These are phyloP conservation scores for Leishmania major DNA, from an alignment of 208 protist genomes.

Conservation along the genomic window DNA sequence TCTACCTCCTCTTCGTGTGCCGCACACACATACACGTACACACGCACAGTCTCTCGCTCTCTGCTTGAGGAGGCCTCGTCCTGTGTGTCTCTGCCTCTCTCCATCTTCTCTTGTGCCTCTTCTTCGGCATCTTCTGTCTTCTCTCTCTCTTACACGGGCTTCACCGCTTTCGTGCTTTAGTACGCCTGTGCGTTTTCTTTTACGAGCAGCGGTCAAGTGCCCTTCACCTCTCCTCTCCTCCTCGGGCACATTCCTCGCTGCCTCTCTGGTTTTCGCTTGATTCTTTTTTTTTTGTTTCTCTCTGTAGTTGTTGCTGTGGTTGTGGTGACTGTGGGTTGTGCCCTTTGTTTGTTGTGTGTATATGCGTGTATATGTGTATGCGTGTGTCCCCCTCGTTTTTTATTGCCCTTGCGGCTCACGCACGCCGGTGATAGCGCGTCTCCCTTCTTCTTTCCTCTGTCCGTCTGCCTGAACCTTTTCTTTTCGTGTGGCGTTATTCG, in stretches of 20 bases:
- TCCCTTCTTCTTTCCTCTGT: not conserved
- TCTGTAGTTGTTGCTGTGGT: too few relatives aligned
- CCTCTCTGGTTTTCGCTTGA: not conserved
- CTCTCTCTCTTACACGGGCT: not conserved
- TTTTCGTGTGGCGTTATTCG: not conserved
- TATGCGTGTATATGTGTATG: too few relatives aligned
- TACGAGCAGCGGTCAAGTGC: not conserved
- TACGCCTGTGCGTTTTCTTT: not conserved
- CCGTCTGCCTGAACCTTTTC: not conserved
- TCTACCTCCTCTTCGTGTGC: not conserved
- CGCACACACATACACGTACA: not conserved
- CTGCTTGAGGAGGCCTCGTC: not conserved
- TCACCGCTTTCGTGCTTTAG: not conserved
- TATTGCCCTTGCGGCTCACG: not conserved
- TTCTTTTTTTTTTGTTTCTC: too few relatives aligned
- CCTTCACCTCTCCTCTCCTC: not conserved
- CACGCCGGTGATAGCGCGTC: not conserved
- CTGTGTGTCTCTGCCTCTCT: not conserved
- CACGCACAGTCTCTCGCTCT: not conserved
- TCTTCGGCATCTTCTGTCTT: not conserved
- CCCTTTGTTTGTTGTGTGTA: not conserved
- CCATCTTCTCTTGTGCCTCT: not conserved
- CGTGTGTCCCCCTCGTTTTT: too few relatives aligned
- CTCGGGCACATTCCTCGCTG: not conserved
- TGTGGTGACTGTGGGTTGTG: not conserved